A percentile compares a stretch with the other conserved stretches of the same genome.
phyloP scores from a whole-genome alignment of 306 rosid genomes.

The Cyamopsis tetragonoloba region DNA sequence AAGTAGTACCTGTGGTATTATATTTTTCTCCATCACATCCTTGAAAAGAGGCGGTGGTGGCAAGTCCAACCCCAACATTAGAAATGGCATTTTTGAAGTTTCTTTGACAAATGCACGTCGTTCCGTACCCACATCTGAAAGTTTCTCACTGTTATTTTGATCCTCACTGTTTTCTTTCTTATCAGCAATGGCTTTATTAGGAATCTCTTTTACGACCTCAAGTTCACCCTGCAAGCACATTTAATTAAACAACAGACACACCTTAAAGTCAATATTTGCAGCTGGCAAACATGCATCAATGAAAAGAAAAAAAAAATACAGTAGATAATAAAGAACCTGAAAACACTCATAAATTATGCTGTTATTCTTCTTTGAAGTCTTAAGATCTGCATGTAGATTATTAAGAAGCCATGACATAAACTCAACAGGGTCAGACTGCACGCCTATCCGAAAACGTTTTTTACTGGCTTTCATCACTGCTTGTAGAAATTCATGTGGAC shows the following conservation, averaged over 20 bases:
- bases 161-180: constrained; percentile 58
- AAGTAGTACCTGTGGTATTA: constrained; percentile 82
- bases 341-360: constrained; percentile 89
- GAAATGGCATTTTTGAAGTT: constrained; percentile 81
- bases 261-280: constrained; percentile 5
- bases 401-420: constrained; percentile 98
- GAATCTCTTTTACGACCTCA: constrained; percentile 90
- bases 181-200: constrained; percentile 49
- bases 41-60: constrained; percentile 98
- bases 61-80: constrained; percentile 95
- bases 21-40: constrained; percentile 98
- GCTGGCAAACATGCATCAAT: constrained; percentile 18
- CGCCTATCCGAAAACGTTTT: constrained; percentile 83
- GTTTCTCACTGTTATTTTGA: constrained; percentile 32
- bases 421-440: constrained; percentile 92
- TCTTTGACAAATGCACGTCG: constrained; percentile 40
- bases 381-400: constrained; percentile 80
- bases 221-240: constrained; percentile 71
- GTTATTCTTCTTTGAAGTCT: constrained; percentile 67
- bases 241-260: constrained; percentile 1
- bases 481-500: constrained; percentile 95
- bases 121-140: constrained; percentile 46
- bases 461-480: constrained; percentile 99
- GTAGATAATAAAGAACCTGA: constrained; percentile 50
- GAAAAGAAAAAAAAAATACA: constrained; percentile 14